A percentile compares a stretch with the other conserved stretches of the same genome.
These are phyloP conservation scores for Paramecium sexaurelia DNA, from an alignment of 73 alveolate species.

Conservation along the genomic window DNA sequence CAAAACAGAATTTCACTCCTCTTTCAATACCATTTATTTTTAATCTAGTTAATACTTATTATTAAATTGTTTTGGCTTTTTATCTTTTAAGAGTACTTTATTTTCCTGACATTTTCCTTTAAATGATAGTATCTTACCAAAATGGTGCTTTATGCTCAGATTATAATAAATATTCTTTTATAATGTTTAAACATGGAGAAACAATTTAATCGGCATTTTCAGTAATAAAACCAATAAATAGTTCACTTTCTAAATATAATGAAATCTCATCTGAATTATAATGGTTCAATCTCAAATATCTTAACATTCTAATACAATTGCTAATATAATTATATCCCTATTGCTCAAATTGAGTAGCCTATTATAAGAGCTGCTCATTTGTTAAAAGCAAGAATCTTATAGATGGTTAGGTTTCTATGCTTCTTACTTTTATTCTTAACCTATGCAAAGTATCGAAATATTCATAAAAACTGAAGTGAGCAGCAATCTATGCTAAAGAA, in stretches of 20 bases:
- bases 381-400: background rate
- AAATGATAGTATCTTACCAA: background rate
- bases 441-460: constrained; percentile 5
- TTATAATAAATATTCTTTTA: background rate
- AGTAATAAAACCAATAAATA: background rate
- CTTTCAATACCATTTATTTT: background rate
- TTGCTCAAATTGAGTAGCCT: background rate
- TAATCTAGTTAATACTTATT: background rate
- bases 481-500: background rate
- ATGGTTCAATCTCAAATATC: constrained; percentile 12
- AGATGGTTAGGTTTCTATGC: background rate
- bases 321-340: background rate
- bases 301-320: background rate
- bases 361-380: background rate
- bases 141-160: background rate
- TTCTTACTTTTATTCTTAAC: background rate
- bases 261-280: background rate
- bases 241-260: background rate
- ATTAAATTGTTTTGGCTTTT: too few species aligned
- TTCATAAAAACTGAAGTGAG: background rate
- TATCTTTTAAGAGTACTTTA: too few species aligned
- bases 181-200: background rate
- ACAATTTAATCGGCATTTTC: background rate
- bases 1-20: constrained; percentile 15
- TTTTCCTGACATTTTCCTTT: too few species aligned